Evolutionary conservation across 2,329 filamentous ascomycete species (phyloP), one percentile per base, ranked within the genome.

Genomic region (Mycocentrospora acerina): DNA sequence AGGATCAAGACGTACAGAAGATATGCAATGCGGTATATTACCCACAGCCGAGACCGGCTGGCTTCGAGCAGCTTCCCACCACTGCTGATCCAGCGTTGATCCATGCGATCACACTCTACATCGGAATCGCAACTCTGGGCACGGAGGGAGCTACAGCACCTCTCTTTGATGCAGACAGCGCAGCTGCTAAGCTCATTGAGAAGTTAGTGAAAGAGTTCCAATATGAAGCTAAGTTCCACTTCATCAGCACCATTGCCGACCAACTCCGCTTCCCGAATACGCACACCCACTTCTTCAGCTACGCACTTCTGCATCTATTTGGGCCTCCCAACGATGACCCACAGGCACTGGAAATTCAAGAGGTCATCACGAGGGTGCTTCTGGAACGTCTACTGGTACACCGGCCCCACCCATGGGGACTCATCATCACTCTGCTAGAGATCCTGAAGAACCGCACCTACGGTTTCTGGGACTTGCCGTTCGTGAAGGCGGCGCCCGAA

Each of bases 331-430:
- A 63, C 12, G 55, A 81, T 48, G 87, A 93, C 31, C 71, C 73
- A 70, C 63, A 72, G 41, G 83, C 85, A 53, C 82, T 86, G 12
- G 87, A 93, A 59, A 83, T 96, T 32, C 87, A 91, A 24, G 86
- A 97, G 71, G 88, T 94, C 65, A 91, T 98, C 42, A 88, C 89
- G 35, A 82, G 91, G 31, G 83, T 96, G 16, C 74, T 98, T 30
- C 76, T 96, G 25, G 93, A 98, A 75, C 82, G 93, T 32, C 75
- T 96, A 31, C 81, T 94, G 43, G 86, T 89, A 15, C 89, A 88
- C 66, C 89, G 90, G 71, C 91, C 91, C 35, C 91, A 97, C 65
- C 91, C 94, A 13, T 97, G 91, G 91, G 94, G 94, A 10, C 73
- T 98, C 29, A 84, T 96, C 64, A 84, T 90, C 47, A 91, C 90